Base-by-base conservation (phyloP, 2,329 filamentous ascomycete species). In the Juglanconis juglandina region DNA sequence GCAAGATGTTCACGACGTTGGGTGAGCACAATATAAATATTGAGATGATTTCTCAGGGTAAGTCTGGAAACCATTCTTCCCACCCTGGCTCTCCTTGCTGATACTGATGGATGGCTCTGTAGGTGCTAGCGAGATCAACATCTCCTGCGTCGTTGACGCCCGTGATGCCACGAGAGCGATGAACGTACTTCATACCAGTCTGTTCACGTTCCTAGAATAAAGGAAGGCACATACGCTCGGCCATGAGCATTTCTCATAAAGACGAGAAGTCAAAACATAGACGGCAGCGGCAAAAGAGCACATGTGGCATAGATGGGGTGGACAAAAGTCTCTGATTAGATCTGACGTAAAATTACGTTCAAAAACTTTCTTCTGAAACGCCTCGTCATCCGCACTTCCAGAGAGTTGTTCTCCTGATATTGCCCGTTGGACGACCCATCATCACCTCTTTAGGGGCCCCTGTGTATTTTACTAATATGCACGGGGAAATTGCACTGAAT, bases 31-130 rank as follows among this genome's bases (percentile, higher is more conserved):
- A 91, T 68, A 88, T 99, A 71, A 99, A 99, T 73, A 92, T 99
- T 68, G 95, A 99, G 78, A 99, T 99, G 95, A 99, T 99, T 67
- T 96, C 92, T 32, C 95, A 99, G 79, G 95, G 95, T 94, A 81
- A 70, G 81, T 69, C 61, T 5, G 8, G 52, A 33, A 46, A 14
- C 30, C 24, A 24, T 48, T 32, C 13, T 34, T 24, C 11, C 33
- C 35, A 49, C 37, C 48, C 24, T 37, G 9, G 4, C 53, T 57
- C 41, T 39, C n/a, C 24, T 24, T 6, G 49, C 32, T 37, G 42
- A 34, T 41, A 56, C 39, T 39, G 37, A 52, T 41, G 10, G 30
- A 10, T 39, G 5, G 14, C n/a, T 5, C 1, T 24, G 44, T 66
- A 96, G 92, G 93, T 69, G 95, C 95, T 33, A 97, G 93, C 72